These are phyloP conservation scores for Monosporascus sp. DNA, from an alignment of 2,329 filamentous ascomycete species.

Conservation along the genomic window DNA sequence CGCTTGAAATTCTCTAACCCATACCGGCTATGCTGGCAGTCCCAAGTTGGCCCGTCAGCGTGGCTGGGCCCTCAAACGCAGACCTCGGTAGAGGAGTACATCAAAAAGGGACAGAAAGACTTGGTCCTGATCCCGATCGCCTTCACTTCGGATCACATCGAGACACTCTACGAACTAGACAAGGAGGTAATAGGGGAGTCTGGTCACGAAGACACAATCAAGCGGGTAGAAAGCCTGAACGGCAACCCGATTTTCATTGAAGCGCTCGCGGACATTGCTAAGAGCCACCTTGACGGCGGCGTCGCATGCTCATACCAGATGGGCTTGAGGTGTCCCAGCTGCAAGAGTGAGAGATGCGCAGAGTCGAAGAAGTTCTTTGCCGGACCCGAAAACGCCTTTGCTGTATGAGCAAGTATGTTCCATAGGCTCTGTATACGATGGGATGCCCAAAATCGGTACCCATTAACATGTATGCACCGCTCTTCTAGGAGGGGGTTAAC, in stretches of 20 bases:
- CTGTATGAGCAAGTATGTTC: constrained; percentile 1
- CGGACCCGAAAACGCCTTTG: constrained; percentile 20
- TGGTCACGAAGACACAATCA: constrained; percentile 71
- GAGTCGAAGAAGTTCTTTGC: constrained; percentile 69
- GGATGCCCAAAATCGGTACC: background rate
- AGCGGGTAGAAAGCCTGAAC: constrained; percentile 87
- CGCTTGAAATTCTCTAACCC: constrained; percentile 81
- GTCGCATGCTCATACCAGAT: constrained; percentile 72
- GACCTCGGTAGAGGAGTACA: constrained; percentile 80
- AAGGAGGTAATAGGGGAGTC: constrained; percentile 90
- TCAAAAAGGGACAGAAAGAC: constrained; percentile 87
- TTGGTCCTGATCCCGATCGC: constrained; percentile 90
- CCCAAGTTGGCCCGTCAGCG: constrained; percentile 89
- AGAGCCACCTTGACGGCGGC: constrained; percentile 68
- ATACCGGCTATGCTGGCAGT: constrained; percentile 95
- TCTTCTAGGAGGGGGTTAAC: no score
- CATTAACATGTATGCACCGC: background rate
- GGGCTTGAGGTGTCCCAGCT: constrained; percentile 86
- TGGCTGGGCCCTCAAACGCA: constrained; percentile 95
- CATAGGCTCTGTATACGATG: no score
- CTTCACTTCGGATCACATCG: constrained; percentile 98
- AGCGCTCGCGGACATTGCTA: constrained; percentile 82
- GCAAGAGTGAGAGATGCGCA: constrained; percentile 80
- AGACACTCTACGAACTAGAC: constrained; percentile 92
- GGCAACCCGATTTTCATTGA: constrained; percentile 86